Evolutionary conservation across 176 grass and related monocot genomes (phyloP).

Genomic region (Sorghum bicolor): DNA sequence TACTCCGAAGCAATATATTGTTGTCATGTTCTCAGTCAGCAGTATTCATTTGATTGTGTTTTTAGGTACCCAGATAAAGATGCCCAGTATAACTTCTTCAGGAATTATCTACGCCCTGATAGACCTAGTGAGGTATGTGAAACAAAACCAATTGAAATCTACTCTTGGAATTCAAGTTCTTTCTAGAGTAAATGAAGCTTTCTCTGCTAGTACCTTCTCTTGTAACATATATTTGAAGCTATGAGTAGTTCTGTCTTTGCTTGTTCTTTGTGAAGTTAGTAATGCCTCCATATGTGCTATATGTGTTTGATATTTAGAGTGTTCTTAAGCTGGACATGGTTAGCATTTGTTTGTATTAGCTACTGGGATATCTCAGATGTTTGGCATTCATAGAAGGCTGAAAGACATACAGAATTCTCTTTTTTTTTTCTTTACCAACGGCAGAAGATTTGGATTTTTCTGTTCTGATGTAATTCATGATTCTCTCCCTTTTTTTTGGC

Average conservation of each 20-base stretch:
- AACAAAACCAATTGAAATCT: neutral
- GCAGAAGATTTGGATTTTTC: neutral
- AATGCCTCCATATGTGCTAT: neutral
- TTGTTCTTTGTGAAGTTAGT: slow-evolving; percentile 2
- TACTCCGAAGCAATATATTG: neutral
- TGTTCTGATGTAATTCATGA: neutral
- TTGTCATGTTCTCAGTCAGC: slow-evolving; percentile 7
- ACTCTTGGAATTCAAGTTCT: neutral
- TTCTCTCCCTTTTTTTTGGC: neutral
- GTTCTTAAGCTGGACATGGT: neutral
- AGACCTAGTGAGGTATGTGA: slow-evolving; percentile 65
- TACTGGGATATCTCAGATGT: neutral
- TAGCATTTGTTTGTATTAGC: slow-evolving; percentile 4
- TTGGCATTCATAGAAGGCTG: neutral
- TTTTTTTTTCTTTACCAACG: neutral
- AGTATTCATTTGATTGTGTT: slow-evolving; percentile 29
- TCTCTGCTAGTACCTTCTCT: neutral
- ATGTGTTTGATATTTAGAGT: neutral
- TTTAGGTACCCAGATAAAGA: slow-evolving; percentile 95
- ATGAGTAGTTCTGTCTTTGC: neutral
- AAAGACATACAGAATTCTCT: neutral
- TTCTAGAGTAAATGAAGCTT: slow-evolving; percentile 17
- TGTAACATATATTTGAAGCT: slow-evolving; percentile 1
- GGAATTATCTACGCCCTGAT: slow-evolving; percentile 73
- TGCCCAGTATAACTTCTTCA: slow-evolving; percentile 89